Evolutionary conservation across 1,139 yeast genomes (phyloP), one percentile per base, ranked within the genome.

Genomic region (Protomyces pachydermus): DNA sequence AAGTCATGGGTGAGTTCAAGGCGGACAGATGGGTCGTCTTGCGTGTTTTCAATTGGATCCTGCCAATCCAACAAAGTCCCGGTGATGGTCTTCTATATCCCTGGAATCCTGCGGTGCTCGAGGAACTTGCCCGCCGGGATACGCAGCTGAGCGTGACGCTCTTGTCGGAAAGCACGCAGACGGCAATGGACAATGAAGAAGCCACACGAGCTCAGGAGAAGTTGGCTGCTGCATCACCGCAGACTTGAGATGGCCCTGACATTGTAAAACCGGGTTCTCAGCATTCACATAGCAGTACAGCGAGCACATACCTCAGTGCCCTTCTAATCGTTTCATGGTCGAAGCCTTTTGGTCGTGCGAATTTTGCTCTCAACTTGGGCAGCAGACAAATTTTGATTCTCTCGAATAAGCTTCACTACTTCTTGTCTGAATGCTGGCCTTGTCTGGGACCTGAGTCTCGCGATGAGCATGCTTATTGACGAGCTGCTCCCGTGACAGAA

Each of bases 41-140:
- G 10, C 42, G 56, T n/a, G 12, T 58, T 50, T 45, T 58, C 14
- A 52, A 72, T 38, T 77, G 80, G 79, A 38, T 75, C 1, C 65
- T 77, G 23, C 80, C 80, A 88, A 73, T 88, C 95, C 56, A 12
- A 10, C 28, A 38, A 23, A 64, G 66, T 54, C 66, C 66, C 16
- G 66, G 66, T 14, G 50, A 61, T 42, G 66, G 66, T 20, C 62
- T 55, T 18, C 35, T 18, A 12, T 64, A 39, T 38, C 54, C 60
- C 14, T 64, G 54, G 60, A 54, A 64, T 38, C 48, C 48, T 5
- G 18, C 48, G 23, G 23, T 42, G 48, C 25, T 42, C 4, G 42
- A 38, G 35, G 45, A 39, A 12, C 16, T 58, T 16, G 25, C 10
- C 5, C 20, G 25, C 12, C 48, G 48, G 9, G 48, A 42, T n/a